Evolutionary conservation across 169 alveolate species (phyloP).

Genomic region (Prorocentrum cordatum): DNA sequence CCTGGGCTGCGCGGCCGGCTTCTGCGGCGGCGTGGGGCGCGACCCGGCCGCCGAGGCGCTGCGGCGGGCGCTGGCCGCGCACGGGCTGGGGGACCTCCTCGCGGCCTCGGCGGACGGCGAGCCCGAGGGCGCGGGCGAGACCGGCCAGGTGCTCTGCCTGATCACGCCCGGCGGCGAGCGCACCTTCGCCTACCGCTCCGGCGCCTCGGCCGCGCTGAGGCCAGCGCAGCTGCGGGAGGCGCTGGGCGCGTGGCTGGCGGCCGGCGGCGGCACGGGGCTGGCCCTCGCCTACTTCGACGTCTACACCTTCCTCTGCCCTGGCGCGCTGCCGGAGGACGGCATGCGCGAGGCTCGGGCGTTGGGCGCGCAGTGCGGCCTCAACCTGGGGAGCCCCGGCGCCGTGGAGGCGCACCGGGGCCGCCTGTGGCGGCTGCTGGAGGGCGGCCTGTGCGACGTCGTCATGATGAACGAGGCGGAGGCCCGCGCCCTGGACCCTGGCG

Average conservation of each 20-base stretch:
- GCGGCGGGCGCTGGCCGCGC: not conserved
- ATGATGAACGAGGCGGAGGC: conserved; percentile 38
- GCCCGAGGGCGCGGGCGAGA: not conserved
- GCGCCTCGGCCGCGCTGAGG: not conserved
- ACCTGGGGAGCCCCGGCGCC: too few relatives aligned
- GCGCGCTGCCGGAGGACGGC: not conserved
- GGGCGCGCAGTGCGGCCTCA: too few relatives aligned
- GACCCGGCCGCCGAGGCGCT: not conserved
- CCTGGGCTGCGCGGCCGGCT: conserved; percentile 23
- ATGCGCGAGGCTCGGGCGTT: not conserved
- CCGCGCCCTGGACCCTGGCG: not conserved
- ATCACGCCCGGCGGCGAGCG: conserved; percentile 34
- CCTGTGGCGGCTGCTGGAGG: too few relatives aligned
- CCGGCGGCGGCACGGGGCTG: not conserved
- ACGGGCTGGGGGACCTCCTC: not conserved
- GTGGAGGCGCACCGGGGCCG: too few relatives aligned
- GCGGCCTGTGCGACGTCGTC: not conserved
- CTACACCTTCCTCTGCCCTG: conserved; percentile 45
- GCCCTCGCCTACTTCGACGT: conserved; percentile 23
- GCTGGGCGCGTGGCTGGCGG: not conserved
- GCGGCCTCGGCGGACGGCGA: not conserved
- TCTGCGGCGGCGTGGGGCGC: conserved; percentile 45
- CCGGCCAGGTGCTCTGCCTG: conserved; percentile 41
- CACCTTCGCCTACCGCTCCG: conserved; percentile 14
- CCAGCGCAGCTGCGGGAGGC: not conserved